These are phyloP conservation scores for Yamadazyma taylorii DNA, from an alignment of 1,139 yeast genomes.

Conservation along the genomic window DNA sequence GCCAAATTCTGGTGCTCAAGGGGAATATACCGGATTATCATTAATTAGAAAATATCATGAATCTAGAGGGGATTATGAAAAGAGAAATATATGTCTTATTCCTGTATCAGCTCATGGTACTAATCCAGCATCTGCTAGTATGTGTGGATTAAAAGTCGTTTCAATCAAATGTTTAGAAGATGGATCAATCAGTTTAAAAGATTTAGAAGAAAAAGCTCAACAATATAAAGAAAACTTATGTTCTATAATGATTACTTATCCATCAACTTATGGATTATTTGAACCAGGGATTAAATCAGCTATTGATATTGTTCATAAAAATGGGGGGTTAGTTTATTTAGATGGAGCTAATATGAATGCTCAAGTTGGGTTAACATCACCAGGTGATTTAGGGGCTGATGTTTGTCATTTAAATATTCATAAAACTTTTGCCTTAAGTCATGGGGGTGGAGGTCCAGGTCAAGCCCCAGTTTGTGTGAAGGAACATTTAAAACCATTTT, in stretches of 20 bases:
- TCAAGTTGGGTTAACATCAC: constrained; percentile 94
- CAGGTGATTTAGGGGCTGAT: constrained; percentile 98
- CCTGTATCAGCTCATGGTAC: constrained; percentile 99
- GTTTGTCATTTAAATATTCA: constrained; percentile 96
- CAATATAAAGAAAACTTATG: constrained; percentile 72
- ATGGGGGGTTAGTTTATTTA: constrained; percentile 95
- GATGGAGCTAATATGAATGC: constrained; percentile 99
- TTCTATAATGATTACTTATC: constrained; percentile 94
- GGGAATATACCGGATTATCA: constrained; percentile 93
- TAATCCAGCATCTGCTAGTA: constrained; percentile 97
- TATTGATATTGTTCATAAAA: constrained; percentile 73
- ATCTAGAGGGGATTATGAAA: constrained; percentile 61
- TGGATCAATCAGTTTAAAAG: constrained; percentile 84
- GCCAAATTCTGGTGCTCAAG: constrained; percentile 99
- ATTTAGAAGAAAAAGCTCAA: constrained; percentile 70
- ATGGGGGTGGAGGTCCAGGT: constrained; percentile 99
- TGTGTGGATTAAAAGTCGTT: constrained; percentile 93
- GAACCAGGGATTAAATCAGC: constrained; percentile 90
- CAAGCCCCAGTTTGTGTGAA: constrained; percentile 97
- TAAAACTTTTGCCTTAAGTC: constrained; percentile 96
- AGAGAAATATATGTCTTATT: constrained; percentile 85
- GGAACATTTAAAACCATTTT: constrained; percentile 73
- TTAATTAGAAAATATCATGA: constrained; percentile 80
- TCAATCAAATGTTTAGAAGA: constrained; percentile 82
- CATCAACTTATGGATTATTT: constrained; percentile 93